Base-by-base conservation (phyloP, 2,329 filamentous ascomycete species). In the Neofusicoccum umdonicola region DNA sequence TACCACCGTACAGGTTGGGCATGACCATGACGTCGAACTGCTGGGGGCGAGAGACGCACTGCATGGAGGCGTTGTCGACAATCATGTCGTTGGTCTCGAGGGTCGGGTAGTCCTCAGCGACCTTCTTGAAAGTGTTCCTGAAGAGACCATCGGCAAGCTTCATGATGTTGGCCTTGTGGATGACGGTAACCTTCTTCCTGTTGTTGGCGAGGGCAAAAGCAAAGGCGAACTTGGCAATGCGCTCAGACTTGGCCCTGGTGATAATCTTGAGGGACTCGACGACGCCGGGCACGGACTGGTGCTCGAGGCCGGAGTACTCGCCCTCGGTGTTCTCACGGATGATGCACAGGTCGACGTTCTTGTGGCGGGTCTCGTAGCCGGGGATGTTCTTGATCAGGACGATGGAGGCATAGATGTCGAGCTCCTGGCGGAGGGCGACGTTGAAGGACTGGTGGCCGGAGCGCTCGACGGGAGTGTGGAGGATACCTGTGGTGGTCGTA, bases 151-250 rank as follows among this genome's bases (percentile, higher is more conserved):
- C 95, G 79, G 93, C 94, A 66, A 99, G 87, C 88, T 99, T 99
- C 95, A 99, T 99, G 85, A 99, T 99, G 87, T 99, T 99, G 83
- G 95, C 95, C 88, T 99, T 99, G 90, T 99, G 95, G 78, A 99
- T 98, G 85, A 94, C 97, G 71, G 95, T 98, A 65, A 99, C 92
- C 90, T 98, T 98, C 87, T 96, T 94, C 79, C 95, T 89, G 87
- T 96, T 94, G 87, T 99, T 99, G 81, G 95, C 95, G 66, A 98
- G 90, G 66, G 95, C 95, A 77, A 99, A 99, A 78, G 91, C 90
- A 80, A 98, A 98, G 70, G 95, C 95, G 78, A 99, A 99, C 83
- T 97, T 97, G 83, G 94, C 92, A 76, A 99, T 99, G 78, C 95
- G 92, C 88, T 99, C 95, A 64, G 93, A 97, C 87, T 99, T 98